phyloP scores from a whole-genome alignment of 2,329 filamentous ascomycete genomes.

The Arthrobotrys sinensis region DNA sequence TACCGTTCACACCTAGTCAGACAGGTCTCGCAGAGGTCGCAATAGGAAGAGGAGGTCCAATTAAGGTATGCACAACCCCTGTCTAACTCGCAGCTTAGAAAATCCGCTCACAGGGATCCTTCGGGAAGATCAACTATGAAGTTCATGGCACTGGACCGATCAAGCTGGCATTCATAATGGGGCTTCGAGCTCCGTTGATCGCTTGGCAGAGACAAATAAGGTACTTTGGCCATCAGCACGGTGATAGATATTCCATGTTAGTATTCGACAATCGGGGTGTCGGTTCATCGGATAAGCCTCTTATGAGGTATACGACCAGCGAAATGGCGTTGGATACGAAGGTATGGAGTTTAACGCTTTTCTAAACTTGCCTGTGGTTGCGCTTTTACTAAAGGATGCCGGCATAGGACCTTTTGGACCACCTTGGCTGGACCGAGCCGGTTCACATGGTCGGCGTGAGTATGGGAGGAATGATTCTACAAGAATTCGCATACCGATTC shows the following conservation, averaged over 20 bases:
- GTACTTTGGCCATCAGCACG: slow-evolving; percentile 82
- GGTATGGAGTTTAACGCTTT: slow-evolving; percentile 14
- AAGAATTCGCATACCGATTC: slow-evolving; percentile 78
- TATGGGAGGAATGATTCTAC: slow-evolving; percentile 92
- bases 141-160: slow-evolving; percentile 55
- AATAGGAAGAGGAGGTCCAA: slow-evolving; percentile 49
- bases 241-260: slow-evolving; percentile 79
- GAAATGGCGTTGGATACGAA: slow-evolving; percentile 86
- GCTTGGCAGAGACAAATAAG: slow-evolving; percentile 76
- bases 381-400: slow-evolving; percentile 72
- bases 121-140: slow-evolving; percentile 55
- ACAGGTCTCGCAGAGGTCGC: slow-evolving; percentile 47
- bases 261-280: slow-evolving; percentile 86
- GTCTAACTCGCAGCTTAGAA: not conserved
- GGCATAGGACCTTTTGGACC: slow-evolving; percentile 71
- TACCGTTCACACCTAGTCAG: slow-evolving; percentile 32
- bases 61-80: slow-evolving; percentile 40
- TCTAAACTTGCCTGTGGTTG: slow-evolving; percentile 72
- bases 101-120: not conserved
- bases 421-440: slow-evolving; percentile 67
- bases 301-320: slow-evolving; percentile 82
- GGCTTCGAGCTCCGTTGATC: slow-evolving; percentile 75
- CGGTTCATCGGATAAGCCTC: slow-evolving; percentile 82
- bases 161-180: slow-evolving; percentile 76
- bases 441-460: slow-evolving; percentile 83